Conservation (phyloP, 2,329 filamentous ascomycete genomes). For the Didymellaceae sp. region DNA sequence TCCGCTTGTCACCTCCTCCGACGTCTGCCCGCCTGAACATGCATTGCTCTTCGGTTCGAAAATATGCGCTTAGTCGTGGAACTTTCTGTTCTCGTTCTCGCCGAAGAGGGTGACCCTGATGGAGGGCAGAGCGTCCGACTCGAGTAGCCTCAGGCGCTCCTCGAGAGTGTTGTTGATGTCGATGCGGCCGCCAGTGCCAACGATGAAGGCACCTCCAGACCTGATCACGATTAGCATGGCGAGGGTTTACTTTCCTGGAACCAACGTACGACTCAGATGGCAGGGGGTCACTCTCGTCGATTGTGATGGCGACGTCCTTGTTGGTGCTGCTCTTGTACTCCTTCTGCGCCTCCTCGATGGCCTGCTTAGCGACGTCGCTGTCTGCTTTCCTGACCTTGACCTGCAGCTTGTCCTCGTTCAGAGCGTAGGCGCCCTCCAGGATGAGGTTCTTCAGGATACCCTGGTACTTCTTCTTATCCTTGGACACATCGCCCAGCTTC, state of each 20-base stretch:
- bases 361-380: slow-evolving; percentile 75
- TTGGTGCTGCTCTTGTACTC: slow-evolving; percentile 83
- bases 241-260: too few relatives aligned
- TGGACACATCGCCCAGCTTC: slow-evolving; percentile 70
- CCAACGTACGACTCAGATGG: slow-evolving; percentile 79
- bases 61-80: slow-evolving; percentile 74
- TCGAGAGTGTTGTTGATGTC: slow-evolving; percentile 99
- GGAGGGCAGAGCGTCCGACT: slow-evolving; percentile 82
- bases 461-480: slow-evolving; percentile 78
- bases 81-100: slow-evolving; percentile 93
- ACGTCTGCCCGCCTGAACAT: slow-evolving; percentile 7
- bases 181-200: slow-evolving; percentile 89
- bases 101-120: slow-evolving; percentile 90
- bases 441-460: slow-evolving; percentile 78
- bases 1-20: background rate
- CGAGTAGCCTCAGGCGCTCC: slow-evolving; percentile 82
- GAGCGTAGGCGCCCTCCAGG: slow-evolving; percentile 86
- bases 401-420: slow-evolving; percentile 79
- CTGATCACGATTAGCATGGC: slow-evolving; percentile 56
- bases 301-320: slow-evolving; percentile 70
- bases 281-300: slow-evolving; percentile 81
- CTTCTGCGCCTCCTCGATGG: slow-evolving; percentile 74
- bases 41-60: background rate
- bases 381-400: slow-evolving; percentile 83
- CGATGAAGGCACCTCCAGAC: slow-evolving; percentile 79